Evolutionary conservation across 83 land plant species (phyloP), one percentile per base, ranked within the genome.

Genomic region (Picea abies): DNA sequence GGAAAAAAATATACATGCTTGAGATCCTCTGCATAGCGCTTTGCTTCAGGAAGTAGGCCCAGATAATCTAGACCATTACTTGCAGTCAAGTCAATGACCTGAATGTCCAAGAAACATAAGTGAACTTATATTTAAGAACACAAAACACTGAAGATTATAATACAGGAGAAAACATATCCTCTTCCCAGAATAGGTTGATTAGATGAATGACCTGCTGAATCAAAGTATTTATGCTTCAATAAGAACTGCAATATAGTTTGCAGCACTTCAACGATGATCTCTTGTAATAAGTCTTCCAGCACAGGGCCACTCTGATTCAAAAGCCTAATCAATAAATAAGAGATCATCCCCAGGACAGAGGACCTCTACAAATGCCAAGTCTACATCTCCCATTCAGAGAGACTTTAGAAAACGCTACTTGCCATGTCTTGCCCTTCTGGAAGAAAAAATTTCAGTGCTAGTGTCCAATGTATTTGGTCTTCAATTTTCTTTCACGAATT

Each of bases 291-390:
- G 17, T 83, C 85, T 19, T 85, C 85, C 7, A 85, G 76, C 0
- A 85, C 85, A 56, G 87, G 85, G 23, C 87, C 87, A 37, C 82
- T 85, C 49, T 39, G 67, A 49, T 66, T 83, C 87, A 85, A 82
- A 20, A 85, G 73, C 81, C 87, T 61, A 26, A 85, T 85, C 70
- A 85, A 47, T 35, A 49, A 49, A 49, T 49, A 85, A 73, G 26
- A 82, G 65, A 71, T 83, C 87, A 78, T 86, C 85, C 35, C 87
- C 85, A 6, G 75, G 44, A 65, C 60, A 78, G 15, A 86, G 84
- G 2, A 83, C 85, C 60, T 83, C 86, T 10, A 76, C 67, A 60
- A 76, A 86, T 75, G 87, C 85, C 10, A 85, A 82, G 22, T 85
- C 87, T 19, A 85, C 26, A 69, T 86, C 87, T 37, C 85, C 78